Conservation (phyloP, 1,284 basidiomycete species). For the Cryptococcus maquisensis region DNA sequence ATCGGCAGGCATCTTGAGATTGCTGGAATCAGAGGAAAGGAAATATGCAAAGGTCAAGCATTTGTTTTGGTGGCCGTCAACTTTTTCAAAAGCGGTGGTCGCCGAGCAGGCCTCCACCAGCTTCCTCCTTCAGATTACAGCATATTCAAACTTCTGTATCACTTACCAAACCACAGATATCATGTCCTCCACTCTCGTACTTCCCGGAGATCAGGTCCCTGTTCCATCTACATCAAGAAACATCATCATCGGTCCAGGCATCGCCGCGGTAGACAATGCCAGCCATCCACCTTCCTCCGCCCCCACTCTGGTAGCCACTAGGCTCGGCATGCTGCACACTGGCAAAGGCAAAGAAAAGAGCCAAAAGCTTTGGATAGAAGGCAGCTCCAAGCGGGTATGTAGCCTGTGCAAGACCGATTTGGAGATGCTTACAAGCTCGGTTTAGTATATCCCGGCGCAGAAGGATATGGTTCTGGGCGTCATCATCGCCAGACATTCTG, state of each 20-base stretch:
- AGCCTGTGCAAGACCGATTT: too few relatives aligned
- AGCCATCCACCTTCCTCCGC: conserved; percentile 10
- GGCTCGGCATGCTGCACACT: conserved; percentile 34
- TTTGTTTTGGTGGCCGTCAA: not conserved
- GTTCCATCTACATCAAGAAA: conserved; percentile 27
- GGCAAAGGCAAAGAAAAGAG: conserved; percentile 34
- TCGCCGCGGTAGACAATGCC: conserved; percentile 8
- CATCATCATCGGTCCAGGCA: conserved; percentile 43
- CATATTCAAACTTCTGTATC: not conserved
- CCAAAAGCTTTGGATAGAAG: conserved; percentile 44
- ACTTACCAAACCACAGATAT: not conserved
- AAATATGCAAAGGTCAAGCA: not conserved
- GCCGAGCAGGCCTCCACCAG: not conserved
- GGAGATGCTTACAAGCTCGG: not conserved
- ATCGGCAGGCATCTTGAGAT: conserved; percentile 35
- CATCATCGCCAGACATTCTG: conserved; percentile 51
- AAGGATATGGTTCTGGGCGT: conserved; percentile 52
- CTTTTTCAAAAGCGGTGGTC: not conserved
- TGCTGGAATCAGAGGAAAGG: not conserved
- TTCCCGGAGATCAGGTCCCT: conserved; percentile 43
- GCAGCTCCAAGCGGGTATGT: conserved; percentile 39
- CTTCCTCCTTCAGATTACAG: not conserved
- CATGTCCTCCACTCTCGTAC: conserved; percentile 31
- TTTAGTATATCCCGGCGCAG: conserved; percentile 50
- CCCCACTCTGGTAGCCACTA: conserved; percentile 27